Conservation (phyloP, 2,329 filamentous ascomycete species). For the Aspergillus versicolor region DNA sequence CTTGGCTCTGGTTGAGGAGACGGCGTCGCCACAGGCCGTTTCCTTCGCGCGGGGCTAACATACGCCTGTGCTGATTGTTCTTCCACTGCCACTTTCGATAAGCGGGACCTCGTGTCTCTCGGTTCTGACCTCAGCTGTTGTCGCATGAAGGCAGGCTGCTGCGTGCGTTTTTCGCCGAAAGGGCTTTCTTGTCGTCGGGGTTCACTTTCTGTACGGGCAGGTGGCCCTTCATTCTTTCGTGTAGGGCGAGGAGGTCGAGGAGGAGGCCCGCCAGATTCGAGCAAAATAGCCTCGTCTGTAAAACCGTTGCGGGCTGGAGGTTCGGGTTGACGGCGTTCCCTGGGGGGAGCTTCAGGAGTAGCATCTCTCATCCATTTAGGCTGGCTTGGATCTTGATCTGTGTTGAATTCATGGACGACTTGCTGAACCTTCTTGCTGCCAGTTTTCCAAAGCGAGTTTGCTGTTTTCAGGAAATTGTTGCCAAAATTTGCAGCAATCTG, state of each 20-base stretch:
- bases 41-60: constrained; percentile 80
- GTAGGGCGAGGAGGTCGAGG: constrained; percentile 26
- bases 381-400: constrained; percentile 71
- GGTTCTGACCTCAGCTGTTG: constrained; percentile 37
- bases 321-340: constrained; percentile 22
- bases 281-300: constrained; percentile 59
- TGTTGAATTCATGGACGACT: constrained; percentile 80
- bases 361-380: constrained; percentile 94
- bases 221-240: constrained; percentile 24
- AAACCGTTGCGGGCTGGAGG: constrained; percentile 28
- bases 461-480: constrained; percentile 83
- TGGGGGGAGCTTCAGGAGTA: constrained; percentile 23
- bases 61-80: constrained; percentile 82
- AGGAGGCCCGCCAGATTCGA: constrained; percentile 29
- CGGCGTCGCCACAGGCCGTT: constrained; percentile 51
- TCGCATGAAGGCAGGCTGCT: constrained; percentile 58
- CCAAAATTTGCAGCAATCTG: constrained; percentile 82
- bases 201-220: constrained; percentile 18
- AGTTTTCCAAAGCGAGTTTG: constrained; percentile 92
- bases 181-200: constrained; percentile 24
- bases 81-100: constrained; percentile 72
- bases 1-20: constrained; percentile 39
- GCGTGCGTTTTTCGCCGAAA: constrained; percentile 23
- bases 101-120: constrained; percentile 56
- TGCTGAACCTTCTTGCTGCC: constrained; percentile 91